Evolutionary conservation across 306 rosid genomes (phyloP).

Genomic region (Dicorynia guianensis): DNA sequence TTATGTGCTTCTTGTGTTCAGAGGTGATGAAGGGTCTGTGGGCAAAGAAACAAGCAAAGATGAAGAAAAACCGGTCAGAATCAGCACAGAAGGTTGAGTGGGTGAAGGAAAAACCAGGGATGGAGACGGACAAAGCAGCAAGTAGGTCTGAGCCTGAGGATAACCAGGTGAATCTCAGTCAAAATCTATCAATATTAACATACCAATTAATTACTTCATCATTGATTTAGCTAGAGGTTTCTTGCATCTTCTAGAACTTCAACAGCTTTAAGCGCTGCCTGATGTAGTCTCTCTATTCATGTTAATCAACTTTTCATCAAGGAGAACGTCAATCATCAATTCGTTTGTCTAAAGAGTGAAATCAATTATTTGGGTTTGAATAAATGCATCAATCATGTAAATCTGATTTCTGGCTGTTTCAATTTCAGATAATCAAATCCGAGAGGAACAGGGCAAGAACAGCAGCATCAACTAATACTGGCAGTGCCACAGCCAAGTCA

Average conservation of each 20-base stretch:
- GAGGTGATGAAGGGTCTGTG: slow-evolving; percentile 81
- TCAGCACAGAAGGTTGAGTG: slow-evolving; percentile 48
- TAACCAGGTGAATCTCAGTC: slow-evolving; percentile 51
- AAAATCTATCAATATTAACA: neutral
- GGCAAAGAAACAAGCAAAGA: slow-evolving; percentile 83
- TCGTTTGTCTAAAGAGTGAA: too few species aligned
- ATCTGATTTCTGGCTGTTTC: neutral
- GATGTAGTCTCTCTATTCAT: neutral
- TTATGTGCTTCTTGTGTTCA: slow-evolving; percentile 39
- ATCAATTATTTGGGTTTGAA: neutral
- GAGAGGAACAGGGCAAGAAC: slow-evolving; percentile 54
- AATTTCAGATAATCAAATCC: slow-evolving; percentile 49
- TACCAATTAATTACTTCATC: neutral
- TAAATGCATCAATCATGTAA: neutral
- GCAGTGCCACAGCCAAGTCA: slow-evolving; percentile 63
- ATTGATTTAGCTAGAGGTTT: slow-evolving; percentile 9
- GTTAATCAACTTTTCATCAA: slow-evolving; percentile 7
- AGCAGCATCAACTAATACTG: slow-evolving; percentile 40
- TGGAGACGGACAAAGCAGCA: slow-evolving; percentile 32
- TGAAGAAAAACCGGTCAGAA: slow-evolving; percentile 54
- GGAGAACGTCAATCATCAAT: too few species aligned
- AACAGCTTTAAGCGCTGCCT: slow-evolving; percentile 22
- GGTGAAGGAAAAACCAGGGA: slow-evolving; percentile 40
- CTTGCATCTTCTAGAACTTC: neutral
- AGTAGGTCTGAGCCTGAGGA: slow-evolving; percentile 51